A percentile compares a stretch with the other conserved stretches of the same genome.
These are phyloP conservation scores for Quercus alba DNA, from an alignment of 306 rosid genomes.

Conservation along the genomic window DNA sequence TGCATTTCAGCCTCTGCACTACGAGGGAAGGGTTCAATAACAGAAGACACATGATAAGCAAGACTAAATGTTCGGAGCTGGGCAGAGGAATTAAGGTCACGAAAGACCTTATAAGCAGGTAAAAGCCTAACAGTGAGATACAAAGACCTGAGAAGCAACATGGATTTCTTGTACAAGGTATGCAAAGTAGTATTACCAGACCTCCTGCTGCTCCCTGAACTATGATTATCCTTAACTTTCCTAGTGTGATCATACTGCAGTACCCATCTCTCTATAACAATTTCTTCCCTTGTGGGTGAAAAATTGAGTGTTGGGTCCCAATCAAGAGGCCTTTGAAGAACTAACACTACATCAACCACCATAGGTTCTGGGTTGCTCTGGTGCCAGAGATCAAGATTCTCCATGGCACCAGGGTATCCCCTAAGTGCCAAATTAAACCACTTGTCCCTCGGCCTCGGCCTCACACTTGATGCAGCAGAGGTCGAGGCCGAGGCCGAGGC, in stretches of 20 bases:
- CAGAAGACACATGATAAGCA: slow-evolving; percentile 65
- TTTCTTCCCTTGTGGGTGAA: slow-evolving; percentile 56
- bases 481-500: slow-evolving; percentile 76
- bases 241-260: slow-evolving; percentile 55
- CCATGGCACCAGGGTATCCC: slow-evolving; percentile 65
- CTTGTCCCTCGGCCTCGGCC: slow-evolving; percentile 76
- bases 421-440: slow-evolving; percentile 83
- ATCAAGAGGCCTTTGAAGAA: slow-evolving; percentile 50
- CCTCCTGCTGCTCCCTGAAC: slow-evolving; percentile 55
- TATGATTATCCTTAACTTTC: slow-evolving; percentile 42
- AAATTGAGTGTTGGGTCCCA: slow-evolving; percentile 32
- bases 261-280: slow-evolving; percentile 84
- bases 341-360: slow-evolving; percentile 78
- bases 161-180: slow-evolving; percentile 59
- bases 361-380: slow-evolving; percentile 58
- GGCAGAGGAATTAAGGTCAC: slow-evolving; percentile 62
- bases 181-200: slow-evolving; percentile 45
- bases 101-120: slow-evolving; percentile 65
- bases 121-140: slow-evolving; percentile 73
- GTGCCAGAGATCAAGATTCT: slow-evolving; percentile 67
- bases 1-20: slow-evolving; percentile 70
- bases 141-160: slow-evolving; percentile 74
- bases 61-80: slow-evolving; percentile 57
- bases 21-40: slow-evolving; percentile 63
- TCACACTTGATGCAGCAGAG: slow-evolving; percentile 68